phyloP scores from a whole-genome alignment of 2,329 filamentous ascomycete species.

The Verticillium albo-atrum region DNA sequence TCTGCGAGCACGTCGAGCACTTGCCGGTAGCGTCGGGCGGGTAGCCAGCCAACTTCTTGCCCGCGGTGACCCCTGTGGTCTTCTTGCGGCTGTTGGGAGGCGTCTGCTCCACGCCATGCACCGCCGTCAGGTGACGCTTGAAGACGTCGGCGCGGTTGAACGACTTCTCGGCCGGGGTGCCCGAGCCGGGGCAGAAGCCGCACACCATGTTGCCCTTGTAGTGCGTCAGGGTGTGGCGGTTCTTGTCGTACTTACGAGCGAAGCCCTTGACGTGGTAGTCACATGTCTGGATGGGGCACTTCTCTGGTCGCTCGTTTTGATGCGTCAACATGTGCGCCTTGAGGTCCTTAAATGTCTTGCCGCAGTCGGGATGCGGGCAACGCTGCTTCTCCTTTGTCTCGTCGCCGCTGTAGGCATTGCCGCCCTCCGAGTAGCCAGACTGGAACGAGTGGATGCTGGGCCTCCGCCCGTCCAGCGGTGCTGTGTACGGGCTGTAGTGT shows the following conservation, averaged over 20 bases:
- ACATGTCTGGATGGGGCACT: constrained; percentile 88
- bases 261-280: constrained; percentile 93
- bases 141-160: constrained; percentile 96
- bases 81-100: constrained; percentile 88
- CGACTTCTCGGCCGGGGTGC: constrained; percentile 85
- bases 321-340: constrained; percentile 95
- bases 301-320: constrained; percentile 84
- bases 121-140: constrained; percentile 86
- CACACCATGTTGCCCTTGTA: constrained; percentile 98
- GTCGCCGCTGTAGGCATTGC: constrained; percentile 55
- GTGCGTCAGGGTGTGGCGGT: constrained; percentile 87
- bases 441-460: constrained; percentile 65
- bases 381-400: constrained; percentile 65
- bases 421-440: constrained; percentile 47
- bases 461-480: constrained; percentile 47
- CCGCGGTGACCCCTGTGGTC: constrained; percentile 26
- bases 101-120: constrained; percentile 89
- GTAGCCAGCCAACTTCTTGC: constrained; percentile 52
- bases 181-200: constrained; percentile 86
- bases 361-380: constrained; percentile 80
- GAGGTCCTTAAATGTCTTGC: constrained; percentile 82
- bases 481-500: constrained; percentile 51
- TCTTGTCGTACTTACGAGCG: constrained; percentile 94
- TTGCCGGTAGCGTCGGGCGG: constrained; percentile 81
- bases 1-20: constrained; percentile 89